Percentiles rank a stretch among this genome's conserved stretches.
Conservation (phyloP, 257 asterid genomes). For the Ligustrum vulgare region DNA sequence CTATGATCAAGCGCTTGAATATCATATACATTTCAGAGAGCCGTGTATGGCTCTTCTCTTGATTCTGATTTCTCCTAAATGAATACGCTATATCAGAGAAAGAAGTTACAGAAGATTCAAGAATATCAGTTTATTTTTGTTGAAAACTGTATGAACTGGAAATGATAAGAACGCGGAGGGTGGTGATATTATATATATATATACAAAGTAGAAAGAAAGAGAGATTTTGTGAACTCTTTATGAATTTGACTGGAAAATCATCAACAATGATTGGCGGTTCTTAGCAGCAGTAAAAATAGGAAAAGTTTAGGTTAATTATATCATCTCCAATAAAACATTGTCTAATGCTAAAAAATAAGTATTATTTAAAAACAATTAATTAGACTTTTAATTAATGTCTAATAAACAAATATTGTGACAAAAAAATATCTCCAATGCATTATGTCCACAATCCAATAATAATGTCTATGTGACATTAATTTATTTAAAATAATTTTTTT, state of each 20-base stretch:
- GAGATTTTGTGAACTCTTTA: constrained; percentile 23
- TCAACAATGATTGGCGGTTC: constrained; percentile 56
- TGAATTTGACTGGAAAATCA: constrained; percentile 34
- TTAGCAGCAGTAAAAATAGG: constrained; percentile 27
- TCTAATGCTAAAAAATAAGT: no score
- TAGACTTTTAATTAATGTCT: no score
- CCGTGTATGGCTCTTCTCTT: constrained; percentile 41
- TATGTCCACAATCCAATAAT: no score
- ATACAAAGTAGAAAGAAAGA: constrained; percentile 20
- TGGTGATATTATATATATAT: no score
- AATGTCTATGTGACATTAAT: no score
- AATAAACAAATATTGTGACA: no score
- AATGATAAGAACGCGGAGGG: background rate
- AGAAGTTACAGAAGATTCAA: constrained; percentile 24
- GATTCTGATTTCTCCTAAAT: background rate
- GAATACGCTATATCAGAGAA: background rate
- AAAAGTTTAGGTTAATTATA: no score
- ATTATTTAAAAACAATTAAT: no score
- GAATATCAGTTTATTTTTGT: constrained; percentile 17
- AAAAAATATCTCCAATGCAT: no score
- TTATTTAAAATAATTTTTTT: no score
- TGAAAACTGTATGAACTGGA: background rate
- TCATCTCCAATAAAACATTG: no score
- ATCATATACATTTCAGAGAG: constrained; percentile 68
- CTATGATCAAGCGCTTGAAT: constrained; percentile 72